Evolutionary conservation across 2,329 filamentous ascomycete species (phyloP), one percentile per base, ranked within the genome.

Genomic region (Aspergillus carbonarius): DNA sequence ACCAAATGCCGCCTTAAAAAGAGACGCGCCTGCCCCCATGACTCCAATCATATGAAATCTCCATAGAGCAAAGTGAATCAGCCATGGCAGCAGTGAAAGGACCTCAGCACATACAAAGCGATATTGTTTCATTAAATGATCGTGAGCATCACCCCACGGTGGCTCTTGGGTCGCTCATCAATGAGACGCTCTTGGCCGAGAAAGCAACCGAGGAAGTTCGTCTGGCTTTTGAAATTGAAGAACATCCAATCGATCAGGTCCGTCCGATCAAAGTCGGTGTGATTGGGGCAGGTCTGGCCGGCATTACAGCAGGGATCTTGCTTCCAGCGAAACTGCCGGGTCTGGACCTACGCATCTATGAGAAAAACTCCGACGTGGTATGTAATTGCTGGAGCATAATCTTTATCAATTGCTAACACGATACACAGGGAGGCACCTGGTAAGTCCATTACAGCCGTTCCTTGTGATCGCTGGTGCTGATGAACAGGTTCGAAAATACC

Each of bases 281-380:
- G 0, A 82, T 90, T 32, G 88, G 88, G 1, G 87, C 85, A 8
- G 88, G 87, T 0, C 72, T 90, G 0, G 73, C 85, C 0, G 88
- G 88, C 3, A 81, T 89, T 35, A 82, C 83, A 4, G 85, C 88
- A 1, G 89, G 88, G 0, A 80, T 86, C 7, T 73, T 91, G 8
- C 76, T 92, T 0, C 88, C 88, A 0, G 81, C 77, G 9, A 92
- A 92, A 63, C 84, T 92, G 0, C 88, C 89, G 0, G 82, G 82
- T 0, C 82, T 91, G 49, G 76, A 89, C 46, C 73, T 92, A 59
- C 84, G 81, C 0, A 85, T 90, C 37, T 85, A 85, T 54, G 87
- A 90, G 68, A 90, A 90, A 74, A 90, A 90, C 63, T 68, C 77
- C 0, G 86, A 89, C 52, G 81, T 89, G 68, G 86, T 88, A 76